These are phyloP conservation scores for Leptodontidium sp. DNA, from an alignment of 2,329 filamentous ascomycete species.

Conservation along the genomic window DNA sequence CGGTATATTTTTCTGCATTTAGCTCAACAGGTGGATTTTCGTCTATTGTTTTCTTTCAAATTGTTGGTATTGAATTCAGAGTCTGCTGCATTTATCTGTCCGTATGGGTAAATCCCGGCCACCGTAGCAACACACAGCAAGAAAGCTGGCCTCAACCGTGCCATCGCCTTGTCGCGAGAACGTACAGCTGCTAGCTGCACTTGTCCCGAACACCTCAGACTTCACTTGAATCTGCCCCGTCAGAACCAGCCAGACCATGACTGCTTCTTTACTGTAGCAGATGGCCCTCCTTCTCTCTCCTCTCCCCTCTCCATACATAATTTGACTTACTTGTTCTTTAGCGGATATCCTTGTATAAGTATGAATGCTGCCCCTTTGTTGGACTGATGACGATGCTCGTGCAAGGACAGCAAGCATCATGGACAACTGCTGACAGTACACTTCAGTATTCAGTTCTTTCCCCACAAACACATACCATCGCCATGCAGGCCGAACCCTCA, in stretches of 20 bases:
- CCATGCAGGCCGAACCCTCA: slow-evolving; percentile 55
- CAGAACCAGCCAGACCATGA: slow-evolving; percentile 19
- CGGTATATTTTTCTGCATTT: too few relatives aligned
- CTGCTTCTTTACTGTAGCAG: slow-evolving; percentile 23
- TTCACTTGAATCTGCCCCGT: slow-evolving; percentile 13
- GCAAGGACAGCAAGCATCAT: slow-evolving; percentile 7
- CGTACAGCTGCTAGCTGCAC: background rate
- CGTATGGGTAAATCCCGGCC: slow-evolving; percentile 1
- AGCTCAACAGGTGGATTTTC: too few relatives aligned
- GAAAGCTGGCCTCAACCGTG: slow-evolving; percentile 32
- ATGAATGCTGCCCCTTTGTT: slow-evolving; percentile 25
- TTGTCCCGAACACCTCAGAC: slow-evolving; percentile 13
- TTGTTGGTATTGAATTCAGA: too few relatives aligned
- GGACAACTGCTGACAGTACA: slow-evolving; percentile 33
- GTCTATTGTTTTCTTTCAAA: too few relatives aligned
- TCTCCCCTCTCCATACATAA: slow-evolving; percentile 31
- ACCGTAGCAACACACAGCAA: slow-evolving; percentile 8
- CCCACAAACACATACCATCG: slow-evolving; percentile 28
- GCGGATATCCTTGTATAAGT: slow-evolving; percentile 43
- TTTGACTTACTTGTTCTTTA: slow-evolving; percentile 41
- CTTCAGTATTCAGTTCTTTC: slow-evolving; percentile 43
- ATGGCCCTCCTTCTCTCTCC: slow-evolving; percentile 34
- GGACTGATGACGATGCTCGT: slow-evolving; percentile 17
- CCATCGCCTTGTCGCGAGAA: slow-evolving; percentile 20
- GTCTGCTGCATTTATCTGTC: background rate